These are phyloP conservation scores for Vickermania ingenoplastis DNA, from an alignment of 208 protist genomes.

Conservation along the genomic window DNA sequence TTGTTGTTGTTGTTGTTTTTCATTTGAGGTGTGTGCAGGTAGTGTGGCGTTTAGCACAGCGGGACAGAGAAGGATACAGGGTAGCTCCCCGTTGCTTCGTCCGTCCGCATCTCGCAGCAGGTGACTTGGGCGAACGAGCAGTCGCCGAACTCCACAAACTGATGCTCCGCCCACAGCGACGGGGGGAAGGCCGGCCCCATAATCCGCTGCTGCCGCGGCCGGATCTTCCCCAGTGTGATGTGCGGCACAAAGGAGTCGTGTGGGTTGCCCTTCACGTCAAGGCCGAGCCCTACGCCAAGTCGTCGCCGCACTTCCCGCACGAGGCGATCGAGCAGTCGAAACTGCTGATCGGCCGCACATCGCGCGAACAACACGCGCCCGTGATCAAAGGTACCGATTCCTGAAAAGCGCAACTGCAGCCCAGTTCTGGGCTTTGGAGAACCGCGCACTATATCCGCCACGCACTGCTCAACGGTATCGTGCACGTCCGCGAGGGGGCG, in stretches of 20 bases:
- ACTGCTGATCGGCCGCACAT: constrained; percentile 50
- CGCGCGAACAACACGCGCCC: constrained; percentile 75
- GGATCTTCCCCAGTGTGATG: constrained; percentile 79
- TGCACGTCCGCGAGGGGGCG: constrained; percentile 21
- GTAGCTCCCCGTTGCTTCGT: too few relatives aligned
- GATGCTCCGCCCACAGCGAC: constrained; percentile 48
- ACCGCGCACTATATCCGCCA: constrained; percentile 17
- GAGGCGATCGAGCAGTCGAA: constrained; percentile 38
- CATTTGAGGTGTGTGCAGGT: too few relatives aligned
- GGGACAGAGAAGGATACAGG: constrained; percentile 22
- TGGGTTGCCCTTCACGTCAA: constrained; percentile 83
- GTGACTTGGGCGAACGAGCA: constrained; percentile 62
- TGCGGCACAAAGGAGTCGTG: constrained; percentile 87
- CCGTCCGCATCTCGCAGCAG: constrained; percentile 78
- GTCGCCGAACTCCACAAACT: constrained; percentile 81
- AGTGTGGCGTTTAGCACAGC: too few relatives aligned
- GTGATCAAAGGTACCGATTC: constrained; percentile 68
- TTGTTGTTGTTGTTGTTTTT: too few relatives aligned
- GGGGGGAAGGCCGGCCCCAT: constrained; percentile 51
- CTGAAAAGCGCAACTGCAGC: constrained; percentile 68
- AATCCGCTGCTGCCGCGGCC: constrained; percentile 23
- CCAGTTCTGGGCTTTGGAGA: too few relatives aligned
- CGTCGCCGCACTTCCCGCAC: constrained; percentile 42
- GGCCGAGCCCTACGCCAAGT: constrained; percentile 34
- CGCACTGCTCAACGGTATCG: constrained; percentile 34